Base-by-base conservation (phyloP, 2,329 filamentous ascomycete species). In the Elsinoe fawcettii region DNA sequence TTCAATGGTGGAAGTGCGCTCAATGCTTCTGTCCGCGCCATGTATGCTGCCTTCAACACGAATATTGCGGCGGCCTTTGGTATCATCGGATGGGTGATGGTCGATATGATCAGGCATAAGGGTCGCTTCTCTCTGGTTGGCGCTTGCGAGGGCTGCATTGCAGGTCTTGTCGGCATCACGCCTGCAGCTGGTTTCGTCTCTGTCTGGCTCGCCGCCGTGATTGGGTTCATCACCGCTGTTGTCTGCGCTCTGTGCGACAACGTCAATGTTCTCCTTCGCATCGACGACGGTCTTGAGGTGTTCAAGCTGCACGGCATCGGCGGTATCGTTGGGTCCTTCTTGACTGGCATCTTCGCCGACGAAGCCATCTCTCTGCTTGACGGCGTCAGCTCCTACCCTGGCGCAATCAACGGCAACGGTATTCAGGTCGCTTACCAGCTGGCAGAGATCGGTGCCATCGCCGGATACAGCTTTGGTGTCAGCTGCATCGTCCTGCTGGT, bases 241-340 rank as follows among this genome's bases (percentile, higher is more conserved):
- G 70, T 78, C 22, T 81, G 79, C 66, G 72, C 77, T 7, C 65
- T 71, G 1, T 70, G 76, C 37, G 74, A 79, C 59, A 69, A 80
- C 59, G 63, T 82, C 59, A 80, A 82, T 63, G 71, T 77, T 23
- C 80, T 77, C 75, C 65, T 82, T 27, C 69, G 68, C 58, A 78
- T 82, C 59, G 80, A 82, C 61, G 80, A 82, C 60, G 77, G 79
- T 9, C 76, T 83, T 65, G 78, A 82, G 60, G 78, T 83, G 41
- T 83, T 83, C 72, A 81, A 80, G 64, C 74, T 81, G 11, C 80
- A 82, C 65, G 79, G 77, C 14, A 73, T 81, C 22, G 80, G 80
- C 39, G 80, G 80, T 20, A 80, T 81, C 70, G 70, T 77, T 37
- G 80, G 80, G 7, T 77, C 77, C 25, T 80, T 83, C 67, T 65